Conservation (phyloP, 768 basidiomycete species). For the Tylopilus balloui region DNA sequence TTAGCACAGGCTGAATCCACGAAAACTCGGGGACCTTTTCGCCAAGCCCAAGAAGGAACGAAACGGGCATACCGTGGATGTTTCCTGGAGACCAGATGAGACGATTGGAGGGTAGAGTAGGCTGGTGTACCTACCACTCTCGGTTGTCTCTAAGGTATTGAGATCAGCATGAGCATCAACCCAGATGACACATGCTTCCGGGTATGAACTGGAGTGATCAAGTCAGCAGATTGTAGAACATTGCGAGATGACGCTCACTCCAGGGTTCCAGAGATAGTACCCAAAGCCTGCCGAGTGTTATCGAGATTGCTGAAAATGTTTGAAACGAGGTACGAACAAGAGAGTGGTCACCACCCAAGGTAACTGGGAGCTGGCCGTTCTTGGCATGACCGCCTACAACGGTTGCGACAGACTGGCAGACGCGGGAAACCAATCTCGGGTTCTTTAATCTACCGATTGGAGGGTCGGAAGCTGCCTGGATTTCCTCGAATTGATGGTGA, state of each 20-base stretch:
- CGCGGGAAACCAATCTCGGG: constrained; percentile 79
- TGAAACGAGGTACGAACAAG: constrained; percentile 48
- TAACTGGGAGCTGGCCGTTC: constrained; percentile 81
- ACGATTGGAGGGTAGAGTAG: background rate
- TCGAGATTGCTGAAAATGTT: constrained; percentile 6
- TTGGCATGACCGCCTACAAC: constrained; percentile 71
- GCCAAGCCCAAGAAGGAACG: constrained; percentile 71
- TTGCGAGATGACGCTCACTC: constrained; percentile 40
- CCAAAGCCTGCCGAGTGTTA: constrained; percentile 60
- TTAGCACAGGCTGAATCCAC: constrained; percentile 65
- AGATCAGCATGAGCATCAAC: constrained; percentile 97
- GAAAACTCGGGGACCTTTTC: constrained; percentile 40
- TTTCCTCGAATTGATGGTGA: constrained; percentile 82
- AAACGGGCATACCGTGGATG: constrained; percentile 97
- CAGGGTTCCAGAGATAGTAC: constrained; percentile 88
- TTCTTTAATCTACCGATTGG: constrained; percentile 89
- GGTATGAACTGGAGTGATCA: constrained; percentile 48
- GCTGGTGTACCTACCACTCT: constrained; percentile 46
- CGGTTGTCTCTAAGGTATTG: constrained; percentile 83
- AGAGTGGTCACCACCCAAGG: constrained; percentile 95
- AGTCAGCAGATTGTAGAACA: constrained; percentile 2
- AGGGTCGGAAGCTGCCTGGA: constrained; percentile 48
- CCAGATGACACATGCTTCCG: constrained; percentile 89
- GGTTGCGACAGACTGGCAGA: constrained; percentile 73
- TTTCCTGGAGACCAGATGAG: constrained; percentile 52